A percentile compares a stretch with the other conserved stretches of the same genome.
Evolutionary conservation across 225 moss, liverwort and hornwort species (phyloP).

Genomic region (Pseudisothecium myosuroides): DNA sequence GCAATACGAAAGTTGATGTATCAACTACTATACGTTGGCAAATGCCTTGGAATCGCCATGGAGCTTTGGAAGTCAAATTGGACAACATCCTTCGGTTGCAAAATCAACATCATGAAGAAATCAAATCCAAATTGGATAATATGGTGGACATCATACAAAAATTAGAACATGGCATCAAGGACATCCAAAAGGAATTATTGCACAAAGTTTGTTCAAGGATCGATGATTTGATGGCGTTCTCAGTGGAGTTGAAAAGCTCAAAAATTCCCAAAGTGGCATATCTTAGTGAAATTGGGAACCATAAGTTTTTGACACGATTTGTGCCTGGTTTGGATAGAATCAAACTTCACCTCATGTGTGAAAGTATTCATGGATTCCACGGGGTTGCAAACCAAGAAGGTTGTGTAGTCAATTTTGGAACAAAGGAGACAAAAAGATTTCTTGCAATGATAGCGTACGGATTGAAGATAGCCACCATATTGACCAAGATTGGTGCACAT

Average conservation of each 20-base stretch:
- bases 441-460: background rate
- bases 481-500: background rate
- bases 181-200: background rate
- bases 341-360: background rate
- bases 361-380: background rate
- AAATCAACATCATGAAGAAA: background rate
- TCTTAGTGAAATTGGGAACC: background rate
- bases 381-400: background rate
- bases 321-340: background rate
- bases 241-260: background rate
- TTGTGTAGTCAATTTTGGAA: background rate
- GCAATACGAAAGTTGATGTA: background rate
- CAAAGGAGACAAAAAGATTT: background rate
- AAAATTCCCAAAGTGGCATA: background rate
- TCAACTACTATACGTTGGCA: background rate
- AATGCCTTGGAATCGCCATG: background rate
- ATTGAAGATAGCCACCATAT: background rate
- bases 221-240: background rate
- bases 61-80: background rate
- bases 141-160: background rate
- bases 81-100: background rate
- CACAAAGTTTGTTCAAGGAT: background rate
- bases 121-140: background rate
- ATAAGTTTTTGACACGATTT: background rate
- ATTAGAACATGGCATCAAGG: background rate